Conservation (phyloP, 2,329 filamentous ascomycete species). For the Emmonsiellopsis sp. region DNA sequence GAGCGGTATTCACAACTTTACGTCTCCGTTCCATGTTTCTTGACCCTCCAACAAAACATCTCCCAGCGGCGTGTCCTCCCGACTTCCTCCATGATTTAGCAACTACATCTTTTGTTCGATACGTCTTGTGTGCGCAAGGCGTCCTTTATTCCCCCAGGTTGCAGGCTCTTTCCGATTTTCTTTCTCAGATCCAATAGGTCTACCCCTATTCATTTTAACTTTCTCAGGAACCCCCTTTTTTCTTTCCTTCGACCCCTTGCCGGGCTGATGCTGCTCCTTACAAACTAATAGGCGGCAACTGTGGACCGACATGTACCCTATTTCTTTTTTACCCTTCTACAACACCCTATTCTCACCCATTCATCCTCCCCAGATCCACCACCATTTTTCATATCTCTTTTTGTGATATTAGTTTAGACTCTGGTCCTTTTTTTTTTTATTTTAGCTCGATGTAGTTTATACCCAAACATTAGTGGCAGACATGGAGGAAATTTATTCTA, state of each 20-base stretch:
- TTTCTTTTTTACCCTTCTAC: background rate
- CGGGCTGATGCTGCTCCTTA: background rate
- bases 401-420: background rate
- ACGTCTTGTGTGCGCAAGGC: background rate
- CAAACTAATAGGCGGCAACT: background rate
- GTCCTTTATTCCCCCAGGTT: background rate
- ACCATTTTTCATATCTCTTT: background rate
- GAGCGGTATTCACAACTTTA: background rate
- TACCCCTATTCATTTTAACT: background rate
- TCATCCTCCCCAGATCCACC: background rate
- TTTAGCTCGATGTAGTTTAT: conserved; percentile 4
- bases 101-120: background rate
- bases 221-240: background rate
- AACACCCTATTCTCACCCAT: background rate
- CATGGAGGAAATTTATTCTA: background rate
- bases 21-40: background rate
- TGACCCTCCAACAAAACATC: background rate
- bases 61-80: background rate
- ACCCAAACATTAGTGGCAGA: conserved; percentile 1
- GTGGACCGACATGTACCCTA: background rate
- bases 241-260: background rate
- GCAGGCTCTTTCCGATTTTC: background rate
- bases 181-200: background rate
- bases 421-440: background rate
- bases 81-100: background rate